Evolutionary conservation across 345 rosid species (phyloP), one percentile per base, ranked within the genome.

Genomic region (Excoecaria cochinchinensis): DNA sequence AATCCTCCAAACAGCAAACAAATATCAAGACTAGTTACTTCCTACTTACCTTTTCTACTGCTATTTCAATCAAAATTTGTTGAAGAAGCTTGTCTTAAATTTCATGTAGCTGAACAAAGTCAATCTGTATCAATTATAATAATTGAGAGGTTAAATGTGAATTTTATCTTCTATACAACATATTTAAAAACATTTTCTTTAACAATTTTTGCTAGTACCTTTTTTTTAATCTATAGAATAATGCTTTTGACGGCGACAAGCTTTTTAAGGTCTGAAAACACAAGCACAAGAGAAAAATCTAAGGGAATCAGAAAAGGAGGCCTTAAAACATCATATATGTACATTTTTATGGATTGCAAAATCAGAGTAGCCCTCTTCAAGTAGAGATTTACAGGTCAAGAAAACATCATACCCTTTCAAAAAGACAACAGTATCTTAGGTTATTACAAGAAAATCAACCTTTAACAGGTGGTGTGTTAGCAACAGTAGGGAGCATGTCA

Each of bases 321-420:
- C 46, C 9, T n/a, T 4, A 15, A 67, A 67, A 17, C 44, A 10
- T 15, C 17, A 69, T 8, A 52, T 56, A 31, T 31, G 31, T 13
- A 11, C 51, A 1, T 55, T 39, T 39, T 48, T 12, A 39, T 22
- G 13, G 10, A 40, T 71, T 21, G 42, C 4, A 44, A 74, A 12
- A 56, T 17, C 2, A 15, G 24, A 50, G 6, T 19, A 16, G 25
- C 0, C 2, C 53, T 13, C 5, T 62, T 60, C 57, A 11, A 42
- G 67, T 75, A 44, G 8, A 19, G 39, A 67, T 19, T 75, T 57
- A 75, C 42, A 59, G 38, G 17, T 14, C 57, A 46, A 68, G 52
- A 25, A 4, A 24, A 14, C 65, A 59, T 58, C 48, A 59, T 59
- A 22, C 61, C 36, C 16, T 15, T 40, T 24, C 44, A 39, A 17